These are phyloP conservation scores for Kandelia obovata DNA, from an alignment of 345 rosid genomes.

Conservation along the genomic window DNA sequence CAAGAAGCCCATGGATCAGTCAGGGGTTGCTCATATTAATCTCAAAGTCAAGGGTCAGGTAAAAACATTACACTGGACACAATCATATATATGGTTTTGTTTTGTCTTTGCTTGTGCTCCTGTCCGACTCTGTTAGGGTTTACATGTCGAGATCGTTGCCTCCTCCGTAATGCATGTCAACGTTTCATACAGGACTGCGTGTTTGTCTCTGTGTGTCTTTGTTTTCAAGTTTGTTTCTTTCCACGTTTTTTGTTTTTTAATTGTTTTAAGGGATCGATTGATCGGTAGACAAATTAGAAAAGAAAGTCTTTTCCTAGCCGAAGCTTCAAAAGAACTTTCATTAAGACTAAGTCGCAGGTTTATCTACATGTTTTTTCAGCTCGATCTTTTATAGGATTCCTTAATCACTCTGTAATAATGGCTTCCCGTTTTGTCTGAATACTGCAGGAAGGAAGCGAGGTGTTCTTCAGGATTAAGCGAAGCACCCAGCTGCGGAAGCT, in stretches of 20 bases:
- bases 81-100: neutral
- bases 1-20: constrained; percentile 55
- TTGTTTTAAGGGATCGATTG: no score
- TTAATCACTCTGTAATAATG: neutral
- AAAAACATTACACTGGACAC: neutral
- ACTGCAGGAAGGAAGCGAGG: constrained; percentile 31
- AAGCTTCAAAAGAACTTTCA: no score
- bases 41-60: constrained; percentile 85
- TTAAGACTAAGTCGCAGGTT: no score
- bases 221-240: no score
- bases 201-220: no score
- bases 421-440: neutral
- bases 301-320: no score
- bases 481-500: constrained; percentile 32
- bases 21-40: constrained; percentile 46
- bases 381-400: neutral
- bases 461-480: constrained; percentile 33
- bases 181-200: no score
- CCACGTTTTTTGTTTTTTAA: no score
- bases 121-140: neutral
- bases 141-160: neutral
- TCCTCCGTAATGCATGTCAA: no score
- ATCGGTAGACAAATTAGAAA: no score
- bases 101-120: neutral
- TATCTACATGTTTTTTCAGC: neutral